These are phyloP conservation scores for Hydrangea macrophylla DNA, from an alignment of 148 eudicot genomes.

Conservation along the genomic window DNA sequence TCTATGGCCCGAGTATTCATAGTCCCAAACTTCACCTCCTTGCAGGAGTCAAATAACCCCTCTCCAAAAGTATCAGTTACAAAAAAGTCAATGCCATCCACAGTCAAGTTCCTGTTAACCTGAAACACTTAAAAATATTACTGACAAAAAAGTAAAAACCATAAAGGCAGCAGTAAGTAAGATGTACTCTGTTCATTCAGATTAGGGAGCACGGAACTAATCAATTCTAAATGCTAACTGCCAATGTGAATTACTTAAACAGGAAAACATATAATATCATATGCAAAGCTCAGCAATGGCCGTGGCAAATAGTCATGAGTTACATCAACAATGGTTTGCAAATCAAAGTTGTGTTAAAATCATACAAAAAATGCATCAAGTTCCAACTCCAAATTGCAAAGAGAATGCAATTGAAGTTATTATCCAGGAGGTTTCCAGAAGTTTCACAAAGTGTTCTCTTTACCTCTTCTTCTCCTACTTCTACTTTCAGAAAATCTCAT, in stretches of 20 bases:
- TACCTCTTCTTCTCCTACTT: neutral
- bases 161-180: neutral
- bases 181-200: no score
- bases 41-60: slow-evolving; percentile 58
- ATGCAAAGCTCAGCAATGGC: neutral
- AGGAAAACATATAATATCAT: neutral
- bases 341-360: neutral
- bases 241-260: neutral
- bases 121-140: slow-evolving; percentile 18
- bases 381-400: neutral
- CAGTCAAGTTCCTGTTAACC: slow-evolving; percentile 51
- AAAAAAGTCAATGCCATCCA: slow-evolving; percentile 59
- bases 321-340: neutral
- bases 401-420: neutral
- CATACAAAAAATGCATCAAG: neutral
- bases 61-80: slow-evolving; percentile 57
- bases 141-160: neutral
- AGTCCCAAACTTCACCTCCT: slow-evolving; percentile 70
- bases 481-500: neutral
- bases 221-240: slow-evolving; percentile 2
- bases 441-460: neutral
- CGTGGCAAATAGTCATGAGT: neutral
- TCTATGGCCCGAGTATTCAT: slow-evolving; percentile 75
- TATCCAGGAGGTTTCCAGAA: neutral
- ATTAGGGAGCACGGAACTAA: neutral